Base-by-base conservation (phyloP, 2,329 filamentous ascomycete genomes). In the Verruconis gallopava region DNA sequence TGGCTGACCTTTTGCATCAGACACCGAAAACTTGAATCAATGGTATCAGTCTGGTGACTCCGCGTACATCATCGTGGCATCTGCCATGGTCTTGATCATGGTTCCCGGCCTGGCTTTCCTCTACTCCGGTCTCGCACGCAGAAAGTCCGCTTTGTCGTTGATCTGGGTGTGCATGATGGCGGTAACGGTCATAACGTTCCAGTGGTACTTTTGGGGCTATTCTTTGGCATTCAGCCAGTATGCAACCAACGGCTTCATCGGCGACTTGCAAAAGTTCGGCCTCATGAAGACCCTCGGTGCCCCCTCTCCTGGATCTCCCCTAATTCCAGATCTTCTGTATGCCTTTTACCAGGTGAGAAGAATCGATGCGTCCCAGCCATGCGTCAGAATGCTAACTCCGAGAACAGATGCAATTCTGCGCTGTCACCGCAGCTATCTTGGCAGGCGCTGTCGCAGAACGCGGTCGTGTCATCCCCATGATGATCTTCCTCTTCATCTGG, bases 201-300 rank as follows among this genome's bases (percentile, higher is more conserved):
- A 98, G 67, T 98, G 91, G 91, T 96, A 95, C 58, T 95, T 98
- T 63, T 96, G 91, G 89, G 91, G 91, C 28, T 98, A 94, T 64
- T 94, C 89, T 12, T 71, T 98, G 47, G 88, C 89, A 40, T 95
- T 96, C 65, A 91, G 83, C 55, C 71, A 74, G 34, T 77, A 77
- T 12, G 83, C 80, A 3, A 85, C 75, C 51, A 95, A 84, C 65
- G 81, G 84, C 41, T 96, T 83, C 66, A 96, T 98, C 56, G 91
- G 91, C 43, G 77, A 96, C 60, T 66, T 98, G 43, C 73, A 79
- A 52, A 83, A 93, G 62, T 94, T 96, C 53, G 91, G 86, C 47
- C 72, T 98, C 53, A 80, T 76, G 70, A 84, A 86, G 56, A 85
- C 85, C 2, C 72, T 93, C 53, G 91, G 75, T 41, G 69, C 72